Conservation (phyloP, 257 asterid species). For the Capsicum pubescens region DNA sequence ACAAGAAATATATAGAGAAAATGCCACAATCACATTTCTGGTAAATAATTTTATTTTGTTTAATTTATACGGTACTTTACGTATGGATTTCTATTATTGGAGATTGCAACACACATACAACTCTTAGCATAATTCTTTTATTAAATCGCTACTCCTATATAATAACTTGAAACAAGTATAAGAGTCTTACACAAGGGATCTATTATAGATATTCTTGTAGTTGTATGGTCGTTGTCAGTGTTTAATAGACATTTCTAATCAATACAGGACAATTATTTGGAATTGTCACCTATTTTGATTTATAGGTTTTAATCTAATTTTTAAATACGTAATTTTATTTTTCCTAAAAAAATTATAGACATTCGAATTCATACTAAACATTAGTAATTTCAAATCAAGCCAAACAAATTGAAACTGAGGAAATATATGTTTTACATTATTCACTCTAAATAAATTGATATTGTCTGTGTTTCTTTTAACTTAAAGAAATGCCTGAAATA, state of each 20-base stretch:
- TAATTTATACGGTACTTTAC: neutral
- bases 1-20: neutral
- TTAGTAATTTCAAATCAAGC: neutral
- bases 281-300: neutral
- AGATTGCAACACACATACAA: too few relatives aligned
- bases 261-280: neutral
- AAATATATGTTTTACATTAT: neutral
- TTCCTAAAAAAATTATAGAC: too few relatives aligned
- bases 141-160: neutral
- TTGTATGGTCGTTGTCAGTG: neutral
- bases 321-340: neutral
- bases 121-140: neutral
- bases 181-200: neutral
- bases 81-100: neutral
- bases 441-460: neutral
- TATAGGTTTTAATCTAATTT: neutral
- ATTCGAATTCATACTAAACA: too few relatives aligned
- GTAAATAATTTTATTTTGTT: conserved; percentile 29
- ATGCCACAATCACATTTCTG: conserved; percentile 48
- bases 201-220: neutral
- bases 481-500: neutral
- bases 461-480: neutral
- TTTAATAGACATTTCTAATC: neutral
- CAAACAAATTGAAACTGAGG: neutral
- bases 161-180: neutral